Evolutionary conservation across 352 stramenopile species (phyloP), one percentile per base, ranked within the genome.

Genomic region (Phytophthora macrochlamydospora): DNA sequence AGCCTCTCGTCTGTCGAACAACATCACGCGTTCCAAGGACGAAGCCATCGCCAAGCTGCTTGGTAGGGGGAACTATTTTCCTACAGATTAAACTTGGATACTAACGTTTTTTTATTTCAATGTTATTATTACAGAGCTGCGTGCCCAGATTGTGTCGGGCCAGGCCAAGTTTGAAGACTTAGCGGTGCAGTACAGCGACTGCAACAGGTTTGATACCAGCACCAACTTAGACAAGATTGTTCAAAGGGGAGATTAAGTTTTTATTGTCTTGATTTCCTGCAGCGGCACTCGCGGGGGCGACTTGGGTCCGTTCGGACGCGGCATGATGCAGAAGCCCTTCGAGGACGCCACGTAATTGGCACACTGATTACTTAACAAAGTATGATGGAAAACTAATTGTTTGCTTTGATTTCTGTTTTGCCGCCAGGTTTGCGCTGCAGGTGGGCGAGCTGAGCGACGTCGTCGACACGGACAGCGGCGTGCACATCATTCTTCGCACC

Each of bases 401-500:
- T 33, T 48, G 53, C 51, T 45, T 37, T 37, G 44, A 29, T 43
- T 43, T 32, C 13, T 60, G n/a, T 14, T 24, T 24, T 24, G 18
- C 18, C 18, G 18, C 18, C 59, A 91, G 83, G 46, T 98, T 98
- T 69, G 81, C 66, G 11, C 83, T 99, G 24, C 66, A 92, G 52
- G 87, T 98, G 28, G 95, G 94, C 43, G 86, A 99, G 72, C 89
- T 99, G 67, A 98, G 88, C 55, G 89, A 80, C 51, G 94, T 99
- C 65, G 92, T 99, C 24, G 94, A 97, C 61, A 98, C 95, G 51
- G 96, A 99, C 75, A 98, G 86, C 56, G 97, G 97, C 51, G 95
- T 98, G 63, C 97, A 99, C 87, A 96, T 99, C 61, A 98, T 99
- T 53, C 85, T 98, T 53, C 86, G 96, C 65, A 94, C 86, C n/a